Conservation (phyloP, 345 rosid species). For the Arabidopsis arenosa region DNA sequence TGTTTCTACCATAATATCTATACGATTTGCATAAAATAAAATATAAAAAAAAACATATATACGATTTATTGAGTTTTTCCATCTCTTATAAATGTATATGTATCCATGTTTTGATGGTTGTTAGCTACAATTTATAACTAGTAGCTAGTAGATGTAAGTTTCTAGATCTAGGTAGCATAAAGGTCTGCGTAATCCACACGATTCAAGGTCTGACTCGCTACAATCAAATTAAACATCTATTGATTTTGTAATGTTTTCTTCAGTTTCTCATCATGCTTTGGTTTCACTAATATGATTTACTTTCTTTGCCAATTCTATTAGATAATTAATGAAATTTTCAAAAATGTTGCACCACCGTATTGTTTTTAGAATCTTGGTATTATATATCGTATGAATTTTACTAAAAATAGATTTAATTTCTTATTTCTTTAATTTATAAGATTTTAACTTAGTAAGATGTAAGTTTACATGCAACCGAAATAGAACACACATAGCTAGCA, state of each 20-base stretch:
- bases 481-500: background rate
- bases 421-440: too few relatives aligned
- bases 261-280: background rate
- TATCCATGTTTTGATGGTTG: too few relatives aligned
- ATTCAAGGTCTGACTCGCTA: background rate
- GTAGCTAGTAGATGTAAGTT: background rate
- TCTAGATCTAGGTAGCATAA: background rate
- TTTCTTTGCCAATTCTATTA: background rate
- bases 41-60: too few relatives aligned
- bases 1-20: background rate
- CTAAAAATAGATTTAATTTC: background rate
- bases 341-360: background rate
- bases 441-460: background rate
- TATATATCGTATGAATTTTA: background rate
- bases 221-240: background rate
- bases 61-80: background rate
- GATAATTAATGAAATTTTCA: background rate
- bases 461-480: background rate
- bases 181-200: too few relatives aligned
- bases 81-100: conserved; percentile 9
- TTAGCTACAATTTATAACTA: background rate
- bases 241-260: background rate
- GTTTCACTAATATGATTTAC: background rate
- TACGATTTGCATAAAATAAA: too few relatives aligned
- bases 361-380: background rate